Base-by-base conservation (phyloP, 345 rosid species). In the Populus alba region DNA sequence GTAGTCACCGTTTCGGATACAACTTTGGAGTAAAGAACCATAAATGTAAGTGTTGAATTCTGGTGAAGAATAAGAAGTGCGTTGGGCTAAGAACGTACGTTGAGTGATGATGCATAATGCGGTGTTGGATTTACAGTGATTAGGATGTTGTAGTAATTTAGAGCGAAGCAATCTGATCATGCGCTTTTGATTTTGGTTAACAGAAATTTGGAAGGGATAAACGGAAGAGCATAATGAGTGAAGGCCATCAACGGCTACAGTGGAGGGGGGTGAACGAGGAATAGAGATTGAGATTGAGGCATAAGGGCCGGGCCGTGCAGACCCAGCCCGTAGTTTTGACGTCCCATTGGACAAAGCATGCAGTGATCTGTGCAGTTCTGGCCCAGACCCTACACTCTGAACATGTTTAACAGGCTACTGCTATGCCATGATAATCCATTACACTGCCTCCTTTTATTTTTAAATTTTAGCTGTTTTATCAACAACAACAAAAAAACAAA, bases 11-110 rank as follows among this genome's bases (percentile, higher is more conserved):
- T 71, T 82, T 73, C 62, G 87, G 88, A 96, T 84, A 80, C 91
- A 91, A 71, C 75, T 82, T 86, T 84, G 97, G 66, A 96, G 94
- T 83, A 82, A 57, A 23, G 82, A 23, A 35, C 87, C 88, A 72
- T 87, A 92, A 9, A 79, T 73, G 78, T 78, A 83, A 29, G 96
- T 83, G 81, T 85, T 81, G 88, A 89, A 87, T 45, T 69, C 68
- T 25, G 79, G 62, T 25, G 71, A 41, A 35, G 72, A 75, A 27
- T 65, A 59, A 73, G 68, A 61, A 51, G 37, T 11, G 85, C 78
- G 43, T 61, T 78, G 83, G 68, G 80, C 81, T 10, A 87, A 87
- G 51, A 88, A 85, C 18, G 86, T 70, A 72, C 87, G 83, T 38
- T 17, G 68, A 39, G 27, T 33, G 33, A 79, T 51, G 74, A 74